Evolutionary conservation across 2,329 filamentous ascomycete species (phyloP), one percentile per base, ranked within the genome.

Genomic region (Chaetomium sp.): DNA sequence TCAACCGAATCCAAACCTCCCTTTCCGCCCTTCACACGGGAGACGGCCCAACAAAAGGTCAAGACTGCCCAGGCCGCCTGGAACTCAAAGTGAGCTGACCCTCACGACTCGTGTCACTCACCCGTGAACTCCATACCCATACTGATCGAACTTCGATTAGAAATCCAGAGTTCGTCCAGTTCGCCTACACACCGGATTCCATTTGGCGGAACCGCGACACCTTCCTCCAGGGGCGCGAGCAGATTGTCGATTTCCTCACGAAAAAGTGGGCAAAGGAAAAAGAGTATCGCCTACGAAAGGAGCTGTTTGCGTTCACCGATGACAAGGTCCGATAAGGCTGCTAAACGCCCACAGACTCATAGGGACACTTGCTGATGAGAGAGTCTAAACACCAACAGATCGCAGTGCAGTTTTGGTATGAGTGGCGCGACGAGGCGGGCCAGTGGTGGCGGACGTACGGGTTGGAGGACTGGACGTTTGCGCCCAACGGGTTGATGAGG

Each of bases 401-500:
- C 61, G 89, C 89, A 1, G 90, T 95, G 27, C 89, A 95, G 67
- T 95, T 94, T 69, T 95, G 89, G 89, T 95, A 92, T 65, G 87
- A 95, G 70, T 91, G 84, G 72, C 79, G 84, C 60, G 88, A 92
- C 65, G 71, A 72, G 6, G 64, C 76, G 1, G 85, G 87, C 40
- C 84, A 89, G 68, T 95, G 89, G 89, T 91, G 87, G 78, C 79
- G 89, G n/a, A 91, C 87, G 45, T 95, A 95, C 66, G 90, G 90
- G 0, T 78, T 95, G 9, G 87, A 90, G 66, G 86, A 90, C 66
- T 89, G 86, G 87, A 89, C 86, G 0, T 89, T 89, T 69, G 83
- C 82, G 0, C 75, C 79, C 1, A 80, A 88, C 62, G 87, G 87
- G 0, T 72, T 82, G 49, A 90, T 89, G 86, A 74, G 80, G 57